phyloP scores from a whole-genome alignment of 23 red algal species.

The Porphyridium purpureum region DNA sequence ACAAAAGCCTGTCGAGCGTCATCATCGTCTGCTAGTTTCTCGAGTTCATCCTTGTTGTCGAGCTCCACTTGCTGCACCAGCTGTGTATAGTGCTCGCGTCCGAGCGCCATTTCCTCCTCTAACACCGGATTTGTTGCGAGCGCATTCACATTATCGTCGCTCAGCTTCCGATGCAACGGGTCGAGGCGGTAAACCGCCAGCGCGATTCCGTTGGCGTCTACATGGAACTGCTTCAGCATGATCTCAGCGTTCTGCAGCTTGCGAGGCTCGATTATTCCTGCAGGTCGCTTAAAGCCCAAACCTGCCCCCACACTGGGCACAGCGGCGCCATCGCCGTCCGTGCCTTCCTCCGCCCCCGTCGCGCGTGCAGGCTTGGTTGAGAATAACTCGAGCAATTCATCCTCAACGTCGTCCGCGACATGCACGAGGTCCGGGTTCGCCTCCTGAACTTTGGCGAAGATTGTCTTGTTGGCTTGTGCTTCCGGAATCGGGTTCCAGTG shows the following conservation, averaged over 20 bases:
- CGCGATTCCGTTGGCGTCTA: constrained; percentile 25
- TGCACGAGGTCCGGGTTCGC: constrained; percentile 34
- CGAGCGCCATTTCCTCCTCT: constrained; percentile 60
- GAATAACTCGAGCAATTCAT: constrained; percentile 62
- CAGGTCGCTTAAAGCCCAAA: not conserved
- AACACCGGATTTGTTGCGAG: constrained; percentile 37
- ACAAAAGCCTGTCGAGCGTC: no score
- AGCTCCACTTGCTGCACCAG: not conserved
- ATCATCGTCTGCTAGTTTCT: constrained; percentile 19
- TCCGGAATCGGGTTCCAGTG: constrained; percentile 77
- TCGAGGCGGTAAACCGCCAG: not conserved
- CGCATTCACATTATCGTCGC: constrained; percentile 64
- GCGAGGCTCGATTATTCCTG: constrained; percentile 64
- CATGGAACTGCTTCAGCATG: constrained; percentile 70
- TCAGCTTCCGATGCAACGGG: constrained; percentile 11
- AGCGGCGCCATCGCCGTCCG: not conserved
- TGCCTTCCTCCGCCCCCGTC: not conserved
- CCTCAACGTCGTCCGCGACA: constrained; percentile 30
- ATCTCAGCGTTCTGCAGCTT: constrained; percentile 71
- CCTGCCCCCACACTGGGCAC: constrained; percentile 6
- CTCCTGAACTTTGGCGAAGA: constrained; percentile 43
- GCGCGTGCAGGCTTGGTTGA: constrained; percentile 36
- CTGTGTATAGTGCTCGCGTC: not conserved
- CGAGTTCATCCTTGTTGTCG: constrained; percentile 12
- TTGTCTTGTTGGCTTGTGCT: constrained; percentile 54